Percentiles rank a stretch among this genome's conserved stretches.
phyloP scores from a whole-genome alignment of 2,329 filamentous ascomycete genomes.

The Aspergillus pseudotamarii region DNA sequence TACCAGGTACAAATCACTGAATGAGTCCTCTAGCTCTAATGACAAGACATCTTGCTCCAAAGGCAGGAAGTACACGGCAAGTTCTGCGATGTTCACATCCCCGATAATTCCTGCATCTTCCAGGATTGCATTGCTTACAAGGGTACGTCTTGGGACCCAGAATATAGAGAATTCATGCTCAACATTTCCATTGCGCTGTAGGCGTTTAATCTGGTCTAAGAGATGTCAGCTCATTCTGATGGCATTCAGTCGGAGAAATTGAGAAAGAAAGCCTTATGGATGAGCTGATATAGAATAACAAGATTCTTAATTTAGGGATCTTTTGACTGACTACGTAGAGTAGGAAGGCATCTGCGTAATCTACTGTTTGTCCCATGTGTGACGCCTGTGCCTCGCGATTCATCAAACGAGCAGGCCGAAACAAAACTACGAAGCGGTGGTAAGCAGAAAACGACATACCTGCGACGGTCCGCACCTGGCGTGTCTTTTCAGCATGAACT shows the following conservation, averaged over 20 bases:
- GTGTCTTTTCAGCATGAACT: constrained; percentile 84
- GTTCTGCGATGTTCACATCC: constrained; percentile 84
- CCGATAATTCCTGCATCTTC: constrained; percentile 93
- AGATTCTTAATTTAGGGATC: constrained; percentile 53
- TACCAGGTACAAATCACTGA: constrained; percentile 82
- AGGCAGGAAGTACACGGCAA: constrained; percentile 87
- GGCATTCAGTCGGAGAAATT: constrained; percentile 47
- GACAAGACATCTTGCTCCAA: constrained; percentile 90
- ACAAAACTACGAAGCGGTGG: neutral
- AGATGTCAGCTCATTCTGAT: constrained; percentile 63
- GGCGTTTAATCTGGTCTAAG: constrained; percentile 83
- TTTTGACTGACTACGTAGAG: constrained; percentile 60
- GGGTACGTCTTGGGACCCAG: constrained; percentile 89
- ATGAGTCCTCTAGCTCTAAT: constrained; percentile 83
- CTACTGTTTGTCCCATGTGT: constrained; percentile 58
- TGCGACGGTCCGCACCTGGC: constrained; percentile 81
- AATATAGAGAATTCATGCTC: constrained; percentile 97
- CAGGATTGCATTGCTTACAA: constrained; percentile 86
- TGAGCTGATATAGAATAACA: constrained; percentile 34
- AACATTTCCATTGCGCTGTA: constrained; percentile 83
- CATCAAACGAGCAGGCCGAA: neutral
- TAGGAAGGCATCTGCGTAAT: constrained; percentile 55
- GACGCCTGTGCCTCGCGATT: neutral
- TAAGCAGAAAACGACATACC: constrained; percentile 60
- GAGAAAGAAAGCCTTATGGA: constrained; percentile 48